phyloP scores from a whole-genome alignment of 169 alveolate species.

The Plasmodium yoelii region DNA sequence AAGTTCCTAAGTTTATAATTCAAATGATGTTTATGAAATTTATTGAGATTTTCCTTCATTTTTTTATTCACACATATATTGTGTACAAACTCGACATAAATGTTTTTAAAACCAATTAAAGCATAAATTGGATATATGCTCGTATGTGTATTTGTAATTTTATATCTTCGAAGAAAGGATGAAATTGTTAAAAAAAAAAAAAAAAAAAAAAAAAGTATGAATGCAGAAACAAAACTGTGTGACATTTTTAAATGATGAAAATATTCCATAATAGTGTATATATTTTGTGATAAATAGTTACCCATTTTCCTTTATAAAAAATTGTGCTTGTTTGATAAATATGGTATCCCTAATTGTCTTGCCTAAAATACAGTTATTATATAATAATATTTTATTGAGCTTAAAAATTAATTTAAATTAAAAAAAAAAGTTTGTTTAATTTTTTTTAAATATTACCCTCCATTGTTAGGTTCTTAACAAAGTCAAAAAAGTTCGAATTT shows the following conservation, averaged over 20 bases:
- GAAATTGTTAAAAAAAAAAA: neutral
- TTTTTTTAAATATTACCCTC: constrained; percentile 10
- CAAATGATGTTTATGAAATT: constrained; percentile 32
- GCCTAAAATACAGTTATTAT: constrained; percentile 6
- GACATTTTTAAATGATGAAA: too few relatives aligned
- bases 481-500: constrained; percentile 49
- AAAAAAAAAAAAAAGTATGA: neutral
- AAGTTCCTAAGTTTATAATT: constrained; percentile 35
- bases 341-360: constrained; percentile 34
- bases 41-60: constrained; percentile 51
- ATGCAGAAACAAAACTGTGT: neutral
- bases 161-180: constrained; percentile 4
- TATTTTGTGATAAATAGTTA: neutral
- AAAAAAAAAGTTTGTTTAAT: too few relatives aligned
- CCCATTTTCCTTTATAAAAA: constrained; percentile 69
- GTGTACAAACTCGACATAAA: constrained; percentile 55
- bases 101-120: constrained; percentile 18
- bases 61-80: constrained; percentile 24
- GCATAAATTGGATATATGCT: constrained; percentile 30
- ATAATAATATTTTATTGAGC: neutral
- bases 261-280: too few relatives aligned
- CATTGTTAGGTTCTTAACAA: constrained; percentile 19
- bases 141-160: constrained; percentile 8
- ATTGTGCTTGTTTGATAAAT: constrained; percentile 41
- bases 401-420: too few relatives aligned